These are phyloP conservation scores for Penicillium sp. DNA, from an alignment of 2,329 filamentous ascomycete species.

Conservation along the genomic window DNA sequence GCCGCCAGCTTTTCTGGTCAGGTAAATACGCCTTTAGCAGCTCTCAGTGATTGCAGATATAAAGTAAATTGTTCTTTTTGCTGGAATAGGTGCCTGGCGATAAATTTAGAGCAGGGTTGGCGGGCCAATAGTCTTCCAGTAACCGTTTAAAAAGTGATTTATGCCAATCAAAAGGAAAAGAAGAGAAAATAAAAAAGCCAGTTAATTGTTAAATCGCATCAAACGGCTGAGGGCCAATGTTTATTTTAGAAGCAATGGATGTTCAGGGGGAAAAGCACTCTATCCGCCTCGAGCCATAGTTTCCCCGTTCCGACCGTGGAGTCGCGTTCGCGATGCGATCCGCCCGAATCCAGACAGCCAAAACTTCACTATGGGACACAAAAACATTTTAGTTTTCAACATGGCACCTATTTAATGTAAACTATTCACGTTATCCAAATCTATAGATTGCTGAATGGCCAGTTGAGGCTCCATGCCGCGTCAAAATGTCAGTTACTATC, in stretches of 20 bases:
- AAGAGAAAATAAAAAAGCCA: not conserved
- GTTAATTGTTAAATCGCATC: not conserved
- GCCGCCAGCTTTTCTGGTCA: too few species aligned
- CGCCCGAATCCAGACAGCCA: not conserved
- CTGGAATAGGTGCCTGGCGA: not conserved
- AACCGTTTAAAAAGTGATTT: not conserved
- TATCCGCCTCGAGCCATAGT: too few species aligned
- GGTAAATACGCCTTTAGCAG: not conserved
- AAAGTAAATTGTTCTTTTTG: not conserved
- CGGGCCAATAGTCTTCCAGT: not conserved
- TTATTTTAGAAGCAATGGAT: conserved; percentile 1
- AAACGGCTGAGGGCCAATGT: not conserved
- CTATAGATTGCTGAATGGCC: not conserved
- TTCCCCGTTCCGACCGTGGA: not conserved
- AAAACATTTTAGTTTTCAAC: not conserved
- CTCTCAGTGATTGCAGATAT: not conserved
- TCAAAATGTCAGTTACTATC: not conserved
- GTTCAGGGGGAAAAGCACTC: not conserved
- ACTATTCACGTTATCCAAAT: not conserved
- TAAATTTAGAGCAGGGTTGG: not conserved
- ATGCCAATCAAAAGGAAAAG: not conserved
- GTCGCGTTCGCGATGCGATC: not conserved
- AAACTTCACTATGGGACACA: not conserved
- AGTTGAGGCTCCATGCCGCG: not conserved
- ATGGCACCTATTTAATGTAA: not conserved